Conservation (phyloP, 1,139 yeast genomes). For the Debaryomyces coudertii region DNA sequence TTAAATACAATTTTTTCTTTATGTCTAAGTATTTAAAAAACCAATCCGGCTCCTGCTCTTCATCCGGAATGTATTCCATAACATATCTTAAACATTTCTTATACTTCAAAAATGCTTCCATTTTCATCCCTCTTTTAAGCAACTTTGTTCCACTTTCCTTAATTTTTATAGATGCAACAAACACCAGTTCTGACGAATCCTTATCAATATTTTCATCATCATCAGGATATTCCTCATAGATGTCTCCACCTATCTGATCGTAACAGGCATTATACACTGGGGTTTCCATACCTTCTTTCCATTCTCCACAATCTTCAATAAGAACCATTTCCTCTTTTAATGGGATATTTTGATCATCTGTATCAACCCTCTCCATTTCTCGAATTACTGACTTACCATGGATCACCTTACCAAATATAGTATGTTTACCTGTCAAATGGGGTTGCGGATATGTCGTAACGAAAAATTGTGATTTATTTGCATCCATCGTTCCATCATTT, state of each 20-base stretch:
- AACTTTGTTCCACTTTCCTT: constrained; percentile 68
- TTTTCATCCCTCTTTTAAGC: constrained; percentile 53
- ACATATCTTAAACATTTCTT: constrained; percentile 65
- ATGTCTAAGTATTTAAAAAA: constrained; percentile 52
- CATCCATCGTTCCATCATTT: constrained; percentile 56
- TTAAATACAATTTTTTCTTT: constrained; percentile 64
- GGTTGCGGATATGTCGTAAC: constrained; percentile 72
- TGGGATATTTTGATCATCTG: constrained; percentile 49
- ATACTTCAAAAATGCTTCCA: constrained; percentile 62
- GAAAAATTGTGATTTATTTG: constrained; percentile 79
- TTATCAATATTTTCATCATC: constrained; percentile 62
- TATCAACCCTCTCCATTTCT: constrained; percentile 56
- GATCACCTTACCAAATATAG: constrained; percentile 69
- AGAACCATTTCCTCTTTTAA: constrained; percentile 45
- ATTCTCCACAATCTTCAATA: constrained; percentile 66
- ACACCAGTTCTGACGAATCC: constrained; percentile 59
- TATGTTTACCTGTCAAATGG: constrained; percentile 74
- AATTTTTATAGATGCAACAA: constrained; percentile 52
- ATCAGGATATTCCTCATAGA: constrained; percentile 76
- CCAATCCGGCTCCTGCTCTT: constrained; percentile 62
- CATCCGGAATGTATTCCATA: constrained; percentile 72
- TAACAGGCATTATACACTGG: constrained; percentile 68
- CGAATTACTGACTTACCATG: constrained; percentile 75
- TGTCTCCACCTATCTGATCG: constrained; percentile 64
- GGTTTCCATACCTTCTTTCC: constrained; percentile 53